A percentile compares a stretch with the other conserved stretches of the same genome.
phyloP scores from a whole-genome alignment of 2,329 filamentous ascomycete genomes.

The Trichoderma koningii region DNA sequence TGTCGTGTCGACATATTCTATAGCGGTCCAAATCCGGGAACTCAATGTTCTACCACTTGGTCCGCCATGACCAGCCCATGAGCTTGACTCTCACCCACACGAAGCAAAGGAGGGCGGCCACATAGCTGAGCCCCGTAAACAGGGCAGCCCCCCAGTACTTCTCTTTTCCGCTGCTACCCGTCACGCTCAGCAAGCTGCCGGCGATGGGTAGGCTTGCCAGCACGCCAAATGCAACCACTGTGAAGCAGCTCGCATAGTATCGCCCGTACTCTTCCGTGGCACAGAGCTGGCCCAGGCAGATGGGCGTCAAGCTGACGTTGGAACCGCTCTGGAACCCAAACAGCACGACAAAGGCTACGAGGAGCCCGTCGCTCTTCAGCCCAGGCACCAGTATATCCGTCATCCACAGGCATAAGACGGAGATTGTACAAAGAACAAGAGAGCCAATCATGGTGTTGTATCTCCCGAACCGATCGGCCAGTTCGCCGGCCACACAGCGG shows the following conservation, averaged over 20 bases:
- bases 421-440: conserved; percentile 56
- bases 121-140: neutral
- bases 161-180: conserved; percentile 6
- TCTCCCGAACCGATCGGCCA: conserved; percentile 74
- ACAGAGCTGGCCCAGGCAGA: conserved; percentile 80
- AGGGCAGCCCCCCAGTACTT: conserved; percentile 19
- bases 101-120: conserved; percentile 23
- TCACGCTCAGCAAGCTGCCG: conserved; percentile 37
- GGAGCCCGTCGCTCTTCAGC: conserved; percentile 50
- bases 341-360: conserved; percentile 68
- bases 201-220: neutral
- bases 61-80: conserved; percentile 13
- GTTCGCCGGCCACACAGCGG: conserved; percentile 71
- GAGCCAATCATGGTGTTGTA: conserved; percentile 79
- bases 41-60: neutral
- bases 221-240: conserved; percentile 54
- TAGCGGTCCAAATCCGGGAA: neutral
- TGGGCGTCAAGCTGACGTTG: conserved; percentile 75
- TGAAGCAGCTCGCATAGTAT: conserved; percentile 76
- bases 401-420: conserved; percentile 70
- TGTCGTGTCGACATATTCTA: neutral
- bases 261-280: conserved; percentile 73
- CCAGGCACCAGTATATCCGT: conserved; percentile 47
- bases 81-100: conserved; percentile 20
- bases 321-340: conserved; percentile 81